Percentiles rank a stretch among this genome's conserved stretches.
Conservation (phyloP, 2,329 filamentous ascomycete species). For the Chalaropsis ovoidea region DNA sequence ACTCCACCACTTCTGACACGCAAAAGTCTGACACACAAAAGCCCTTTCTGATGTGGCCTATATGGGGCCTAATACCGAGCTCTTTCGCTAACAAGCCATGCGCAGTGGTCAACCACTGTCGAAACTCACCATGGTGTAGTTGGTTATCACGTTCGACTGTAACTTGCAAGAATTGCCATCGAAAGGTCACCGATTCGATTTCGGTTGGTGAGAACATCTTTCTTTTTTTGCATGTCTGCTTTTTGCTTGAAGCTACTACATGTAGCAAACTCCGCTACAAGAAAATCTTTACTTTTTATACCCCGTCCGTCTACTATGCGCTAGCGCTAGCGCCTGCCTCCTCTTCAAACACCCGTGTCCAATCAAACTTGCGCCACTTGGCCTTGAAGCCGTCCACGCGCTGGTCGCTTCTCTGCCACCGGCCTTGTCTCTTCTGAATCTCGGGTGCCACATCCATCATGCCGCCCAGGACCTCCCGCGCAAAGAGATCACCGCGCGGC, state of each 20-base stretch:
- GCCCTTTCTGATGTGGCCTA: neutral
- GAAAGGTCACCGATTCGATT: conserved; percentile 25
- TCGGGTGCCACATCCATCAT: conserved; percentile 79
- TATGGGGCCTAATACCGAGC: neutral
- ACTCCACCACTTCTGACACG: too few relatives aligned
- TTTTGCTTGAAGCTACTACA: neutral
- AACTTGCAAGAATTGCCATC: conserved; percentile 24
- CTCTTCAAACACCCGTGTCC: conserved; percentile 52
- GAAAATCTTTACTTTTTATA: too few relatives aligned
- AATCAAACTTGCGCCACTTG: conserved; percentile 88
- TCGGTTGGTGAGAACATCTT: conserved; percentile 4
- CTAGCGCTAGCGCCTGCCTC: conserved; percentile 23
- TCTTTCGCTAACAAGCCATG: conserved; percentile 1
- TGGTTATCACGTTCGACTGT: conserved; percentile 25
- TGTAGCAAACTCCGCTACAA: neutral
- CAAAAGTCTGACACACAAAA: too few relatives aligned
- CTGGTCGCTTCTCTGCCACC: conserved; percentile 62
- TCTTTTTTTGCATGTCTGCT: neutral
- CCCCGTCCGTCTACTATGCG: neutral
- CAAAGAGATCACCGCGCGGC: conserved; percentile 88
- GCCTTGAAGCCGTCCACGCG: conserved; percentile 70
- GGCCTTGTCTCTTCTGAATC: conserved; percentile 78
- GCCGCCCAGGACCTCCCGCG: conserved; percentile 79
- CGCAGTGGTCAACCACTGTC: conserved; percentile 23
- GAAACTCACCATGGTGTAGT: conserved; percentile 24